Percentiles rank a stretch among this genome's conserved stretches.
Conservation (phyloP, 139 green algal species). For the Zygnema cylindricum region DNA sequence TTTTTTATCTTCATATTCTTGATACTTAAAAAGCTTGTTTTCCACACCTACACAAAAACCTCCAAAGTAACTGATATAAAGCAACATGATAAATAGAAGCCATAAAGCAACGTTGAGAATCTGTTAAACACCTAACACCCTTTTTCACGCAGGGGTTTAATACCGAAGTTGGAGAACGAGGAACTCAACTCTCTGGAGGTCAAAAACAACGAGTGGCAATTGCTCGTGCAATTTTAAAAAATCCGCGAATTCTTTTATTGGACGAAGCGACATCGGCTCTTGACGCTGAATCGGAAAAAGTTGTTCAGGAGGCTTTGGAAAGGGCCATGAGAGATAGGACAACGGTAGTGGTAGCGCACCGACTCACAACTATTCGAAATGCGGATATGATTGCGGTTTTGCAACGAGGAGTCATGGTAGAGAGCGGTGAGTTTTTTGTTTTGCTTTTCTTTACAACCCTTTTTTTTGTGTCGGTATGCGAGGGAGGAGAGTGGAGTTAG, state of each 20-base stretch:
- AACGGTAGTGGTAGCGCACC: conserved; percentile 62
- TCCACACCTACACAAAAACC: too few relatives aligned
- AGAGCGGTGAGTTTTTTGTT: conserved; percentile 28
- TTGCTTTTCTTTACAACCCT: not conserved
- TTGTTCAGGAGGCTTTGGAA: conserved; percentile 62
- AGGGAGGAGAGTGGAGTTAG: too few relatives aligned
- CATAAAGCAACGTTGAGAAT: too few relatives aligned
- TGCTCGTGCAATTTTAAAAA: conserved; percentile 83
- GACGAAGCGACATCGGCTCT: conserved; percentile 89
- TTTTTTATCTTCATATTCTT: too few relatives aligned
- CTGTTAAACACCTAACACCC: too few relatives aligned
- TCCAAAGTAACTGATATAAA: too few relatives aligned
- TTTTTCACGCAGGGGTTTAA: conserved; percentile 56
- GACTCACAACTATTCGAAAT: conserved; percentile 56
- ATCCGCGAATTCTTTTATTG: conserved; percentile 84
- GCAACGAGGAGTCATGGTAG: conserved; percentile 52
- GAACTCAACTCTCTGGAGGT: conserved; percentile 76
- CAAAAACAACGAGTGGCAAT: conserved; percentile 95
- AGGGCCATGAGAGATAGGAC: conserved; percentile 49
- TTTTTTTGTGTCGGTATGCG: too few relatives aligned
- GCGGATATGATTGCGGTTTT: conserved; percentile 61
- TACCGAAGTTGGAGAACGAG: conserved; percentile 62
- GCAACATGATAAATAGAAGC: too few relatives aligned
- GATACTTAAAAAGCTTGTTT: too few relatives aligned
- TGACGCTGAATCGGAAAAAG: conserved; percentile 77